These are phyloP conservation scores for Diaporthe helianthi DNA, from an alignment of 2,329 filamentous ascomycete genomes.

Conservation along the genomic window DNA sequence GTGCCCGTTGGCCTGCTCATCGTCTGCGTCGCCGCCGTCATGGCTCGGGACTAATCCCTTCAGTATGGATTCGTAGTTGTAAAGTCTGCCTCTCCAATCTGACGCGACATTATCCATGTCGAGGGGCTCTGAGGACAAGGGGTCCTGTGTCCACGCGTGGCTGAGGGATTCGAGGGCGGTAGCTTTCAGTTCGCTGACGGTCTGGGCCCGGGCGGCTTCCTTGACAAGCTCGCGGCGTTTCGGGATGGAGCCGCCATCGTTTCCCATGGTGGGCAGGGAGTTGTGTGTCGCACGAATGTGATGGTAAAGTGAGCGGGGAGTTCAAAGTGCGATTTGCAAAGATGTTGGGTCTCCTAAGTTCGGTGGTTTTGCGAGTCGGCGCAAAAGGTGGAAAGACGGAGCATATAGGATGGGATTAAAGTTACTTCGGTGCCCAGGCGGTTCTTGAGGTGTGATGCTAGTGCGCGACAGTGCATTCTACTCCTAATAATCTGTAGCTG, in stretches of 20 bases:
- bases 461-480: background rate
- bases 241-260: slow-evolving; percentile 96
- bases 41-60: slow-evolving; percentile 59
- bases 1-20: slow-evolving; percentile 54
- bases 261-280: slow-evolving; percentile 72
- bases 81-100: slow-evolving; percentile 80
- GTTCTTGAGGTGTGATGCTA: background rate
- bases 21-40: slow-evolving; percentile 68
- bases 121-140: slow-evolving; percentile 81
- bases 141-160: slow-evolving; percentile 87
- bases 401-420: too few species aligned
- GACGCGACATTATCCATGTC: slow-evolving; percentile 77
- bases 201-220: slow-evolving; percentile 83
- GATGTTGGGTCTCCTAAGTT: background rate
- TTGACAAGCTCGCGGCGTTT: slow-evolving; percentile 96
- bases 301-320: too few species aligned
- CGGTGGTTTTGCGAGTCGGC: slow-evolving; percentile 24
- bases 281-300: background rate
- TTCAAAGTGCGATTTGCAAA: background rate
- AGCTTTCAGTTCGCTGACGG: slow-evolving; percentile 86
- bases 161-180: slow-evolving; percentile 83
- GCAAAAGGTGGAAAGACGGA: slow-evolving; percentile 1
- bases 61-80: slow-evolving; percentile 93
- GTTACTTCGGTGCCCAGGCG: too few species aligned
- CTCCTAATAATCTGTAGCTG: too few species aligned